phyloP scores from a whole-genome alignment of 2,329 filamentous ascomycete species.

The Pseudogymnoascus sp. region DNA sequence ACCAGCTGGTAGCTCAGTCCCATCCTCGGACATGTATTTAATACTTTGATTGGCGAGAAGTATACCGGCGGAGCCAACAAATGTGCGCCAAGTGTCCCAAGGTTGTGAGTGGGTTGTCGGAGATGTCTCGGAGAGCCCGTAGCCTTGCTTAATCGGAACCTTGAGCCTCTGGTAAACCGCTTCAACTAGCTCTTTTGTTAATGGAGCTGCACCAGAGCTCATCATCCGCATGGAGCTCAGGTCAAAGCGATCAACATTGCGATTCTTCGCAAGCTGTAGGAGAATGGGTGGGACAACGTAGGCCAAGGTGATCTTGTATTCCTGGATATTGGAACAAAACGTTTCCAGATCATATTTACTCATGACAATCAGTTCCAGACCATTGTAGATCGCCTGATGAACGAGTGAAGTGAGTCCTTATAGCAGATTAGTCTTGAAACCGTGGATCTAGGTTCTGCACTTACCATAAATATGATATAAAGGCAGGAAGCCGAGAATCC shows the following conservation, averaged over 20 bases:
- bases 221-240: constrained; percentile 70
- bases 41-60: background rate
- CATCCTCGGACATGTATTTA: background rate
- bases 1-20: background rate
- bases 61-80: background rate
- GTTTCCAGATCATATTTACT: constrained; percentile 69
- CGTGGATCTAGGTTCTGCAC: background rate
- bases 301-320: constrained; percentile 63
- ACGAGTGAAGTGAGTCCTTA: constrained; percentile 61
- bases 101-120: constrained; percentile 66
- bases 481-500: constrained; percentile 66
- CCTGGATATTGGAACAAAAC: constrained; percentile 68
- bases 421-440: constrained; percentile 14
- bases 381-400: constrained; percentile 56
- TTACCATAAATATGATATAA: constrained; percentile 68
- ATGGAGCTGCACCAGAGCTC: constrained; percentile 75
- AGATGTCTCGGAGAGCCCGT: constrained; percentile 77
- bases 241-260: constrained; percentile 68
- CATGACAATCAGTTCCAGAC: constrained; percentile 62
- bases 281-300: constrained; percentile 80
- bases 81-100: constrained; percentile 50
- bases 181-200: constrained; percentile 70
- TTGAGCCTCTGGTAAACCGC: constrained; percentile 64
- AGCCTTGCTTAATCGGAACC: constrained; percentile 79
- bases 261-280: constrained; percentile 69